Conservation (phyloP, 2,329 filamentous ascomycete species). For the Aspergillus pseudoviridinutans region DNA sequence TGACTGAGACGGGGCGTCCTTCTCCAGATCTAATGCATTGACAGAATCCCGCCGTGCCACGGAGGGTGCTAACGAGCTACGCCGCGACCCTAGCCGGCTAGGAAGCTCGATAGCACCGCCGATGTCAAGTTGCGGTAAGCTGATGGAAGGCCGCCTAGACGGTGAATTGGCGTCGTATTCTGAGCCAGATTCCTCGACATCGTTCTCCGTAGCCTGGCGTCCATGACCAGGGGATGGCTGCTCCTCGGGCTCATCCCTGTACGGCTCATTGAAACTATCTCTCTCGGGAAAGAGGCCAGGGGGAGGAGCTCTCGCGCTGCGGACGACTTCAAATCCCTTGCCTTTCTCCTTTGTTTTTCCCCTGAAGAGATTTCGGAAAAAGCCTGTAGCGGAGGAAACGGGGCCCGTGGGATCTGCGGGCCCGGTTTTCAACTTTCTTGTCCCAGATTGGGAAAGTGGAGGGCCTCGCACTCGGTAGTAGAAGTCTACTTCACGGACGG, state of each 20-base stretch:
- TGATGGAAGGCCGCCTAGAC: conserved; percentile 39
- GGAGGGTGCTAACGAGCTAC: conserved; percentile 46
- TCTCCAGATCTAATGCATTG: conserved; percentile 12
- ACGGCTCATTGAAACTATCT: conserved; percentile 62
- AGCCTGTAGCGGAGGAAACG: conserved; percentile 82
- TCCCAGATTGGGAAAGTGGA: conserved; percentile 75
- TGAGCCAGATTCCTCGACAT: conserved; percentile 24
- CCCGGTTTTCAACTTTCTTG: conserved; percentile 83
- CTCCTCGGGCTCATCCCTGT: conserved; percentile 50
- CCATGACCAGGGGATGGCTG: conserved; percentile 19
- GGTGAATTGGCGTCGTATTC: conserved; percentile 18
- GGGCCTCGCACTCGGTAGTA: conserved; percentile 92
- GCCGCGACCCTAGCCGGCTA: conserved; percentile 59
- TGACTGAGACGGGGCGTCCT: conserved; percentile 9
- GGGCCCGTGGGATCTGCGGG: conserved; percentile 92
- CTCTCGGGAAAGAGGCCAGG: conserved; percentile 58
- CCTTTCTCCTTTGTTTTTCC: conserved; percentile 90
- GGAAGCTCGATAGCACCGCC: conserved; percentile 60
- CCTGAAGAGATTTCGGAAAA: conserved; percentile 75
- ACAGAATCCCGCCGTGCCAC: conserved; percentile 44
- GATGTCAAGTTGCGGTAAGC: conserved; percentile 57
- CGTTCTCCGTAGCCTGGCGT: conserved; percentile 22
- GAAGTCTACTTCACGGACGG: conserved; percentile 91
- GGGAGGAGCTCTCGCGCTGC: conserved; percentile 81
- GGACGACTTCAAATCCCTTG: conserved; percentile 95